Conservation (phyloP, 352 stramenopile species). For the Globisporangium barbulae region DNA sequence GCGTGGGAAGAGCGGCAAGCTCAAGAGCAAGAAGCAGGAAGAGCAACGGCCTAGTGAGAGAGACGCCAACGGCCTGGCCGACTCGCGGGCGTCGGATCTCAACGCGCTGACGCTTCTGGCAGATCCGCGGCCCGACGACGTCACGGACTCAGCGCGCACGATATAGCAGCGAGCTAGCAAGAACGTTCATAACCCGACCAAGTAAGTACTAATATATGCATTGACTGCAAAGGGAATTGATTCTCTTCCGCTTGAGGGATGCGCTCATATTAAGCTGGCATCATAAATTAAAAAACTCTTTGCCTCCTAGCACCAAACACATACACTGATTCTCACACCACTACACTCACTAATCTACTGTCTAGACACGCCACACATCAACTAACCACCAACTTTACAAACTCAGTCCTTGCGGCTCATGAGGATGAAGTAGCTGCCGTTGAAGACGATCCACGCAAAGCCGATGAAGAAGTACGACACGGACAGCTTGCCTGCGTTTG, state of each 20-base stretch:
- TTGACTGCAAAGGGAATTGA: background rate
- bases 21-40: background rate
- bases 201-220: background rate
- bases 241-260: background rate
- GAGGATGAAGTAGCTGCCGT: slow-evolving; percentile 23
- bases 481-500: slow-evolving; percentile 7
- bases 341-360: slow-evolving; percentile 4
- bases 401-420: slow-evolving; percentile 18
- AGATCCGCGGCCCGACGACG: background rate
- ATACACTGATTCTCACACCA: background rate
- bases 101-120: background rate
- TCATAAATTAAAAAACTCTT: slow-evolving; percentile 13
- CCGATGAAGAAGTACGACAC: slow-evolving; percentile 22
- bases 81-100: background rate
- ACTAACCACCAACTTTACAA: background rate
- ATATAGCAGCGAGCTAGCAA: background rate
- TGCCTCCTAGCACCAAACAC: background rate
- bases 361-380: background rate
- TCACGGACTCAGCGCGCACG: background rate
- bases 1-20: background rate
- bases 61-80: background rate
- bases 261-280: slow-evolving; percentile 1
- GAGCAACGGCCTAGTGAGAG: background rate
- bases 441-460: slow-evolving; percentile 23
- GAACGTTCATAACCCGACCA: background rate